phyloP scores from a whole-genome alignment of 768 basidiomycete species.

The Pisolithus sp. region DNA sequence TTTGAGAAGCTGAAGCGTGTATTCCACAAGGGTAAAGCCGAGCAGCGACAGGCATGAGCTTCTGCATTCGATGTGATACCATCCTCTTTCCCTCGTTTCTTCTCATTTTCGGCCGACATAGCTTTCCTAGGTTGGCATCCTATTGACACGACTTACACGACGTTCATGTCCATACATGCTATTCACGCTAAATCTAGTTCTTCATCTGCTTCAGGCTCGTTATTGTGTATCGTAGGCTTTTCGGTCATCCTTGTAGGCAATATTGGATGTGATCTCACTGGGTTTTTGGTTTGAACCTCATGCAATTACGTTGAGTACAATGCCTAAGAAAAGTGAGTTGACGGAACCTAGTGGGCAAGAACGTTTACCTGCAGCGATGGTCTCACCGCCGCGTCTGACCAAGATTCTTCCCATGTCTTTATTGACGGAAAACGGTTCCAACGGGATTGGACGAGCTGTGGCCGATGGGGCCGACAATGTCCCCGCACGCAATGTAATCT shows the following conservation, averaged over 20 bases:
- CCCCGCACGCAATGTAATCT: slow-evolving; percentile 64
- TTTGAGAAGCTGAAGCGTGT: slow-evolving; percentile 48
- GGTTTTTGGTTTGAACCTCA: slow-evolving; percentile 10
- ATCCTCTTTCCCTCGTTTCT: not conserved
- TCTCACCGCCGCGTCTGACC: slow-evolving; percentile 85
- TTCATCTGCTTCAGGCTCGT: not conserved
- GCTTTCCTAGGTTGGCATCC: not conserved
- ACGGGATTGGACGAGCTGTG: slow-evolving; percentile 57
- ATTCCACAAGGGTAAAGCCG: slow-evolving; percentile 45
- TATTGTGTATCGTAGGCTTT: too few species aligned
- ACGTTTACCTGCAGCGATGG: slow-evolving; percentile 77
- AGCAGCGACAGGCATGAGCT: slow-evolving; percentile 28
- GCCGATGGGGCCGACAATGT: slow-evolving; percentile 42
- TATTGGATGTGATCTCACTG: slow-evolving; percentile 1
- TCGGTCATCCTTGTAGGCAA: not conserved
- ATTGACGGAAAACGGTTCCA: slow-evolving; percentile 81
- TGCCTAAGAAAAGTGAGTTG: slow-evolving; percentile 27
- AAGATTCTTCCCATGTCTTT: slow-evolving; percentile 96
- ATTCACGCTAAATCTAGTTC: not conserved
- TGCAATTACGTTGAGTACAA: slow-evolving; percentile 35
- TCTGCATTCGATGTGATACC: not conserved
- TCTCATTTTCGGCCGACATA: not conserved
- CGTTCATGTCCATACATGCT: not conserved
- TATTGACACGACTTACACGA: not conserved
- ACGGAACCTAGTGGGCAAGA: not conserved